phyloP scores from a whole-genome alignment of 805 yeast species.

The Saccharomycopsis sp. region DNA sequence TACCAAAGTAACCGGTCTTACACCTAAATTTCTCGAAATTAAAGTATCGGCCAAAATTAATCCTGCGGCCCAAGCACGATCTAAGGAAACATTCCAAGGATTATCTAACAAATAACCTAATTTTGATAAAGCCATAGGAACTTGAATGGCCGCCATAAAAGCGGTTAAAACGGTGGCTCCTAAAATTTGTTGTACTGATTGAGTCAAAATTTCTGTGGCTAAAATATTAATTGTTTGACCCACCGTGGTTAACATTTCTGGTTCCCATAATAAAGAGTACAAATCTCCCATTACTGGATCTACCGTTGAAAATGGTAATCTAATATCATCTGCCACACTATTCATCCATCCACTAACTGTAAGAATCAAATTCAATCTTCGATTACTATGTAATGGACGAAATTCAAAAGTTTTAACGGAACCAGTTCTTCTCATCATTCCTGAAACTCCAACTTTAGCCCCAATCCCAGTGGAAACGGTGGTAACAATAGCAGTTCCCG shows the following conservation, averaged over 20 bases:
- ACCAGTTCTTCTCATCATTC: constrained; percentile 82
- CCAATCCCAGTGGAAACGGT: constrained; percentile 88
- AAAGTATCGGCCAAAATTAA: constrained; percentile 82
- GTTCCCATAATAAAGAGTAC: constrained; percentile 91
- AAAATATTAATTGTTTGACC: constrained; percentile 93
- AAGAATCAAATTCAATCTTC: constrained; percentile 73
- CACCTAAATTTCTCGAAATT: constrained; percentile 79
- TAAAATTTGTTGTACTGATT: constrained; percentile 87
- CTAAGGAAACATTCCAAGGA: constrained; percentile 96
- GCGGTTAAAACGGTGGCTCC: constrained; percentile 88
- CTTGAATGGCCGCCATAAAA: constrained; percentile 83
- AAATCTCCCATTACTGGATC: constrained; percentile 98
- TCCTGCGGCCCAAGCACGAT: constrained; percentile 97
- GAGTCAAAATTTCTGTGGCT: constrained; percentile 88
- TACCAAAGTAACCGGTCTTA: constrained; percentile 81
- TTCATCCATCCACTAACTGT: constrained; percentile 98
- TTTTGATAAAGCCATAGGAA: constrained; percentile 87
- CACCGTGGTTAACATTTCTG: constrained; percentile 90
- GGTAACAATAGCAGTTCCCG: constrained; percentile 91
- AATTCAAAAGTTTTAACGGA: constrained; percentile 91
- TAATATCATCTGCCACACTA: constrained; percentile 87
- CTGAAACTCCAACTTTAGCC: constrained; percentile 75
- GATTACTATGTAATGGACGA: constrained; percentile 83
- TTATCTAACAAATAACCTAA: constrained; percentile 84
- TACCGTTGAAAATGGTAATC: constrained; percentile 91